Evolutionary conservation across 805 yeast genomes (phyloP).

Genomic region (Ogataea zsoltii): DNA sequence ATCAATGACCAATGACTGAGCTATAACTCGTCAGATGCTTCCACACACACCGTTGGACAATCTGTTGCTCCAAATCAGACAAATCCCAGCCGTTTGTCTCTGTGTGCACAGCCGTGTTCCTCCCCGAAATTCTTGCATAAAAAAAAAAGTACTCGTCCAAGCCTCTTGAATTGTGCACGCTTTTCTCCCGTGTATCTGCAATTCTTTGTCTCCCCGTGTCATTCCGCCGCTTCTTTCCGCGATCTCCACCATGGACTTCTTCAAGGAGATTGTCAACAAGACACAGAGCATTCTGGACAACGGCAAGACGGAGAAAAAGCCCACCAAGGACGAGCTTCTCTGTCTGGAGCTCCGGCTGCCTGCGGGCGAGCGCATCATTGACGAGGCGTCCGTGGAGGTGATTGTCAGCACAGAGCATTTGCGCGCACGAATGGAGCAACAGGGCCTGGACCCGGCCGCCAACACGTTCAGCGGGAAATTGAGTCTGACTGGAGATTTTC

Average conservation of each 20-base stretch:
- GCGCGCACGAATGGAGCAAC: conserved; percentile 17
- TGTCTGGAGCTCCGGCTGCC: conserved; percentile 72
- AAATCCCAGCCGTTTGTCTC: too few relatives aligned
- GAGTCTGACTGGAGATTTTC: conserved; percentile 71
- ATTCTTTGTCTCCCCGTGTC: too few relatives aligned
- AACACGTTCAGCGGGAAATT: conserved; percentile 49
- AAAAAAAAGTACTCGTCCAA: too few relatives aligned
- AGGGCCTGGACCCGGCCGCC: conserved; percentile 8
- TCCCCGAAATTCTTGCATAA: too few relatives aligned
- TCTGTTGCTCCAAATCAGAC: too few relatives aligned
- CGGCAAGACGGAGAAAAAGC: conserved; percentile 39
- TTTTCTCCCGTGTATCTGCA: too few relatives aligned
- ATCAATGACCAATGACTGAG: too few relatives aligned
- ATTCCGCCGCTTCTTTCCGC: too few relatives aligned
- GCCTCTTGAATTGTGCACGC: too few relatives aligned
- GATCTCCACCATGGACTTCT: conserved; percentile 44
- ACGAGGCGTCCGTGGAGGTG: conserved; percentile 68
- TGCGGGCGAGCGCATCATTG: conserved; percentile 61
- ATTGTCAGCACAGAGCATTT: conserved; percentile 31
- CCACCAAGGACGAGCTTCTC: conserved; percentile 69
- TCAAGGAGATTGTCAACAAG: conserved; percentile 47
- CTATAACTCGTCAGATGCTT: too few relatives aligned
- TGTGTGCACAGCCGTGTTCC: too few relatives aligned
- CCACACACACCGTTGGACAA: too few relatives aligned
- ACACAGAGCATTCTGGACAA: conserved; percentile 50